These are phyloP conservation scores for Hypoxylon sp. DNA, from an alignment of 2,329 filamentous ascomycete species.

Conservation along the genomic window DNA sequence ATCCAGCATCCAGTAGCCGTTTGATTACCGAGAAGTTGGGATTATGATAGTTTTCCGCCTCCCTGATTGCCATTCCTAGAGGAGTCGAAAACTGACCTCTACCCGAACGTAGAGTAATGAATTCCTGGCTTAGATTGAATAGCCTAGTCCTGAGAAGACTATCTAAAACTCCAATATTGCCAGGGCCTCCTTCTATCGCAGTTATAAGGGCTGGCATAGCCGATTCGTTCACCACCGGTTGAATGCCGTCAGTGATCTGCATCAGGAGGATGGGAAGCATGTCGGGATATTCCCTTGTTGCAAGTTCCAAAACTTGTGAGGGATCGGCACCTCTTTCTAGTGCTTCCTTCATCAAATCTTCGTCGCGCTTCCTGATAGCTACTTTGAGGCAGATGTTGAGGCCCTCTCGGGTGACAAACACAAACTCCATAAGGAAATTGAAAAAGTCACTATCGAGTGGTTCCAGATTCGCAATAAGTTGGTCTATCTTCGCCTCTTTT, in stretches of 20 bases:
- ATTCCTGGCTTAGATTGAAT: no score
- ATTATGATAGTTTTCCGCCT: background rate
- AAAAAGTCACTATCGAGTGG: background rate
- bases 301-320: background rate
- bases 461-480: background rate
- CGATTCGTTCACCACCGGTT: background rate
- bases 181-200: background rate
- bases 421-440: background rate
- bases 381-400: background rate
- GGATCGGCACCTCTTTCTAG: background rate
- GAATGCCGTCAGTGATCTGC: background rate
- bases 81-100: no score
- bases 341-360: background rate
- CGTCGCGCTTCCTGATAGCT: background rate
- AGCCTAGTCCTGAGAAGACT: background rate
- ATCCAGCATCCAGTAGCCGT: conserved; percentile 2
- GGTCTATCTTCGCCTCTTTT: no score
- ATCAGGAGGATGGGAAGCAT: no score
- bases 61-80: conserved; percentile 3
- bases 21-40: background rate
- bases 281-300: background rate
- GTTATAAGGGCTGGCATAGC: background rate
- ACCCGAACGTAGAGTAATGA: no score
- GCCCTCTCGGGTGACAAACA: background rate
- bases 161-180: background rate